These are phyloP conservation scores for Halenospora varia DNA, from an alignment of 495 filamentous ascomycete genomes.

Conservation along the genomic window DNA sequence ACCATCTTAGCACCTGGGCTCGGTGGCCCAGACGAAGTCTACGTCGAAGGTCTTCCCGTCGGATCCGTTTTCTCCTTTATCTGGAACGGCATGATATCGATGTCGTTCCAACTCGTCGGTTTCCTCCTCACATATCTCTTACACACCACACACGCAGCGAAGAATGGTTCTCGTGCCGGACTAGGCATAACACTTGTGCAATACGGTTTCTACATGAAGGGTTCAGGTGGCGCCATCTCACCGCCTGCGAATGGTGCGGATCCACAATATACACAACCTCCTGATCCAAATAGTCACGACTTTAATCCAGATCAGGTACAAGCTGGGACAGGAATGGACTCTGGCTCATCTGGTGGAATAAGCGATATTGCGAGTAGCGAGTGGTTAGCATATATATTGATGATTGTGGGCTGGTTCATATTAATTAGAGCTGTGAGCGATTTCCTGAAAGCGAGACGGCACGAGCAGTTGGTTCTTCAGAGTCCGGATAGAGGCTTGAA, in stretches of 20 bases:
- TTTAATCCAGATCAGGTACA: slow-evolving; percentile 70
- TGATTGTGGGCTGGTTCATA: slow-evolving; percentile 99
- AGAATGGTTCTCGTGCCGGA: slow-evolving; percentile 92
- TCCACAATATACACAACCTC: slow-evolving; percentile 51
- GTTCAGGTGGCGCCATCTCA: slow-evolving; percentile 39
- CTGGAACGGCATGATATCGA: slow-evolving; percentile 98
- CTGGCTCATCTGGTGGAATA: slow-evolving; percentile 31
- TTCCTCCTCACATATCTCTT: slow-evolving; percentile 97
- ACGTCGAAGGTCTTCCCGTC: slow-evolving; percentile 92
- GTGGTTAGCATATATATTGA: slow-evolving; percentile 88
- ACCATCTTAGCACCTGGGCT: slow-evolving; percentile 90
- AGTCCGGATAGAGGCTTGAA: slow-evolving; percentile 88
- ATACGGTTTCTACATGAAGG: slow-evolving; percentile 93
- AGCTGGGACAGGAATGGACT: slow-evolving; percentile 25
- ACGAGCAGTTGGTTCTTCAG: slow-evolving; percentile 89
- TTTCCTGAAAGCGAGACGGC: slow-evolving; percentile 78
- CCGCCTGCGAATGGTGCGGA: slow-evolving; percentile 47
- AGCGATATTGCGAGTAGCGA: slow-evolving; percentile 65
- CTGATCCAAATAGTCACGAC: slow-evolving; percentile 85
- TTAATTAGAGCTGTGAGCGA: slow-evolving; percentile 86
- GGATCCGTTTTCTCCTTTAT: slow-evolving; percentile 93
- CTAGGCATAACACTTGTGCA: slow-evolving; percentile 95
- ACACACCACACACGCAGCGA: slow-evolving; percentile 95
- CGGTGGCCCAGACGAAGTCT: slow-evolving; percentile 83
- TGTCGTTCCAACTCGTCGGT: slow-evolving; percentile 96